Percentiles rank a stretch among this genome's conserved stretches.
phyloP scores from a whole-genome alignment of 768 basidiomycete species.

The Amanita brunnescens region DNA sequence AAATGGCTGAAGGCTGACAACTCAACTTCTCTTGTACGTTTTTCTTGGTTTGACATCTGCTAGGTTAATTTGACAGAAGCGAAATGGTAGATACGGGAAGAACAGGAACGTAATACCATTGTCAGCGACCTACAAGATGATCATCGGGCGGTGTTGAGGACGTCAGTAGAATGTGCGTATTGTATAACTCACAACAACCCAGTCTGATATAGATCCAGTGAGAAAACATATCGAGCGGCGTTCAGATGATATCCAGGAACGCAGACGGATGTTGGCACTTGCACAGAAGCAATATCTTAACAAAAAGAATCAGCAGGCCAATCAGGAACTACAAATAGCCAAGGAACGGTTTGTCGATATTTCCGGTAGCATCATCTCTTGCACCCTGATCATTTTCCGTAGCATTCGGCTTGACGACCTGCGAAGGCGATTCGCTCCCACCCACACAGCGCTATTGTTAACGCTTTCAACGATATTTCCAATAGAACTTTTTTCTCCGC shows the following conservation, averaged over 20 bases:
- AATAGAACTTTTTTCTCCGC: conserved; percentile 76
- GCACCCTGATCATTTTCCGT: conserved; percentile 10
- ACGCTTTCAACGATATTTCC: conserved; percentile 76
- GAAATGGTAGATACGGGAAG: conserved; percentile 51
- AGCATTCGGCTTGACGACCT: conserved; percentile 43
- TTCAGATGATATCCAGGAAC: conserved; percentile 32
- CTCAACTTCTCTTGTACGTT: conserved; percentile 34
- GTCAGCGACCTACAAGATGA: conserved; percentile 39
- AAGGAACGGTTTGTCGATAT: conserved; percentile 28
- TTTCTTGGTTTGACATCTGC: background rate
- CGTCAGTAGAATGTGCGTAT: background rate
- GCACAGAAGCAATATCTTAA: conserved; percentile 30
- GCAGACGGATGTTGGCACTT: conserved; percentile 36
- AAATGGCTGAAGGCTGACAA: conserved; percentile 34
- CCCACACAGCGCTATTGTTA: conserved; percentile 58
- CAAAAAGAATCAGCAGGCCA: conserved; percentile 17
- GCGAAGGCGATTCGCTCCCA: conserved; percentile 38
- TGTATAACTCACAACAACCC: background rate
- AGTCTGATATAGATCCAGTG: conserved; percentile 21
- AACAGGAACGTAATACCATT: conserved; percentile 53
- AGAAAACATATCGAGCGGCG: conserved; percentile 34
- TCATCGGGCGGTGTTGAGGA: background rate
- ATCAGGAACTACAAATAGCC: conserved; percentile 23
- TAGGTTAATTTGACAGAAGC: background rate
- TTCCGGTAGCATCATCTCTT: conserved; percentile 2